These are phyloP conservation scores for Aspergillus tubingensis DNA, from an alignment of 2,329 filamentous ascomycete genomes.

Conservation along the genomic window DNA sequence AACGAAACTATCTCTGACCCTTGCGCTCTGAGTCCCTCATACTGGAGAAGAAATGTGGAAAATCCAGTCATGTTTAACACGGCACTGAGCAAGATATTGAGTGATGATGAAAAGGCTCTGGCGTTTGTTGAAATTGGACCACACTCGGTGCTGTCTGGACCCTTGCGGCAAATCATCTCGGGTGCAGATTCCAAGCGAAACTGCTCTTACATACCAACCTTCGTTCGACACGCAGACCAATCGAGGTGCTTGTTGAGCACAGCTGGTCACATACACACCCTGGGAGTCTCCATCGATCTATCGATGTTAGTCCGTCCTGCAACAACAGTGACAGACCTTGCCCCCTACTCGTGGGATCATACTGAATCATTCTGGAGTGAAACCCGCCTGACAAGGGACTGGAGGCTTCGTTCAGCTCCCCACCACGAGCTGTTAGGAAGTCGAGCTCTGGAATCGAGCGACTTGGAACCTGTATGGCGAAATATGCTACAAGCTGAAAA, in stretches of 20 bases:
- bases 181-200: neutral
- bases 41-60: neutral
- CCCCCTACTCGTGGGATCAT: slow-evolving; percentile 33
- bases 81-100: neutral
- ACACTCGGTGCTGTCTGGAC: neutral
- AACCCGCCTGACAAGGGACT: slow-evolving; percentile 20
- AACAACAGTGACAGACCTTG: slow-evolving; percentile 23
- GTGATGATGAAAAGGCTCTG: neutral
- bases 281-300: slow-evolving; percentile 30
- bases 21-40: neutral
- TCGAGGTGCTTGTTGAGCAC: neutral
- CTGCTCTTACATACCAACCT: neutral
- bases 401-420: slow-evolving; percentile 16
- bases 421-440: slow-evolving; percentile 31
- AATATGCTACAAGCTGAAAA: slow-evolving; percentile 30
- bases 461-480: slow-evolving; percentile 43
- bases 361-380: slow-evolving; percentile 19
- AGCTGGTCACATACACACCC: neutral
- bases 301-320: slow-evolving; percentile 16
- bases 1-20: neutral
- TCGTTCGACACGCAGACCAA: neutral
- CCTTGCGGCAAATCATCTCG: neutral
- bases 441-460: slow-evolving; percentile 30
- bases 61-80: neutral
- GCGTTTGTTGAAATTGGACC: neutral